Base-by-base conservation (phyloP, 2,329 filamentous ascomycete genomes). In the Cercospora beticola region DNA sequence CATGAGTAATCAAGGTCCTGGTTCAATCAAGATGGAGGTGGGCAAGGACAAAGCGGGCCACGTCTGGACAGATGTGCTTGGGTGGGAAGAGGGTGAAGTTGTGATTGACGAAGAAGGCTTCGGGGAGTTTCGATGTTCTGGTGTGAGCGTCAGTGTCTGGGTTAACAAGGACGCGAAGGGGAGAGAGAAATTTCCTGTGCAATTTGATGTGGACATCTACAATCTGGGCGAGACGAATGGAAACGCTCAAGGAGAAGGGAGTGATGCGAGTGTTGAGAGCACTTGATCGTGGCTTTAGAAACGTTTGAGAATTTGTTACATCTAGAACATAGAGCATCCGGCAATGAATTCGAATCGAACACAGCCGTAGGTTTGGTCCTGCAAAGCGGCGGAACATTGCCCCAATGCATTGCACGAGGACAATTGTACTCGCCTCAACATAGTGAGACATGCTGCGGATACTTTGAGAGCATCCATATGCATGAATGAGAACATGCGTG, bases 51-150 rank as follows among this genome's bases (percentile, higher is more conserved):
- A 75, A 54, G 82, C 81, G 0, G 87, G 86, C 0, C 86, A 90
- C 78, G 75, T 81, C 23, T 91, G 89, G 89, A 89, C 86, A 0
- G 89, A 92, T 80, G 74, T 91, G 1, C 77, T 91, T 31, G 84
- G 83, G 2, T 88, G 84, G 83, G 83, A 83, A 68, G 74, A 85
- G 63, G 83, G 83, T 0, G 83, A 86, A 70, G 86, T 91, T 0
- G 79, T 79, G 14, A 89, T 91, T 72, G 87, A 87, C 68, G 78
- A 81, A 0, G 82, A 86, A 49, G 89, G 89, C 0, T 89, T 83
- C 76, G 89, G 86, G 0, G 67, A 81, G 14, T 91, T 91, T 72
- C 82, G 82, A 0, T 87, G 86, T 57, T 80, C 81, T 8, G 82
- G 81, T 6, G 81, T 83, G 31, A 88, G 86, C 74, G 83, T 90